Conservation (phyloP, 768 basidiomycete species). For the Phaffia tasmanica region DNA sequence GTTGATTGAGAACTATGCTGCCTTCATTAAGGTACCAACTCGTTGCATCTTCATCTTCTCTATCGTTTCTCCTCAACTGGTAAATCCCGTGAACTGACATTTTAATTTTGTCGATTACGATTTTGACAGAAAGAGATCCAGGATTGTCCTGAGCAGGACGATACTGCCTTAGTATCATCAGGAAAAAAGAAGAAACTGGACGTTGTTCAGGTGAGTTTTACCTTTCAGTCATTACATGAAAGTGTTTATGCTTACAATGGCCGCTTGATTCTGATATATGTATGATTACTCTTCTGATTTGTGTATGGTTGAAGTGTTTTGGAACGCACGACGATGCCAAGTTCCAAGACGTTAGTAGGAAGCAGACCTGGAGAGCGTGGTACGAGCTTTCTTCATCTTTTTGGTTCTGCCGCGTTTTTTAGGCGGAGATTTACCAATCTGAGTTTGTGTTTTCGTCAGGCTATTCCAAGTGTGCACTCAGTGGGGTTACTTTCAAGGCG, state of each 20-base stretch:
- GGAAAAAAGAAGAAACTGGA: slow-evolving; percentile 34
- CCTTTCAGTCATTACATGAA: neutral
- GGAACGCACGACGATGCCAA: slow-evolving; percentile 63
- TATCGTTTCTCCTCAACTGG: neutral
- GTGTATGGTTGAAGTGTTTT: slow-evolving; percentile 53
- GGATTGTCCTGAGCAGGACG: slow-evolving; percentile 43
- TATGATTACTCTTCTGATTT: neutral
- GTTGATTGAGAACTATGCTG: slow-evolving; percentile 51
- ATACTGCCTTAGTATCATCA: neutral
- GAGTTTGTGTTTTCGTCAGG: neutral
- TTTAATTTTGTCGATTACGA: neutral
- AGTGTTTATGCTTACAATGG: neutral
- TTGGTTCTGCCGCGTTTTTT: slow-evolving; percentile 43
- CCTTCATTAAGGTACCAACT: slow-evolving; percentile 59
- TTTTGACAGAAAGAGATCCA: slow-evolving; percentile 41
- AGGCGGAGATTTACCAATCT: slow-evolving; percentile 32
- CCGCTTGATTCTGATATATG: neutral
- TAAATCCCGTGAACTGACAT: neutral
- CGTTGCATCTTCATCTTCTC: slow-evolving; percentile 21
- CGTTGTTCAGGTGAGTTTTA: slow-evolving; percentile 46
- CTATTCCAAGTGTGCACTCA: slow-evolving; percentile 52
- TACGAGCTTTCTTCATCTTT: neutral
- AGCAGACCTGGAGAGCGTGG: slow-evolving; percentile 78
- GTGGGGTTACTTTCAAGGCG: slow-evolving; percentile 81
- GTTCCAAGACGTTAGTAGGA: slow-evolving; percentile 52